Conservation (phyloP, 495 filamentous ascomycete species). For the Tuber borchii region DNA sequence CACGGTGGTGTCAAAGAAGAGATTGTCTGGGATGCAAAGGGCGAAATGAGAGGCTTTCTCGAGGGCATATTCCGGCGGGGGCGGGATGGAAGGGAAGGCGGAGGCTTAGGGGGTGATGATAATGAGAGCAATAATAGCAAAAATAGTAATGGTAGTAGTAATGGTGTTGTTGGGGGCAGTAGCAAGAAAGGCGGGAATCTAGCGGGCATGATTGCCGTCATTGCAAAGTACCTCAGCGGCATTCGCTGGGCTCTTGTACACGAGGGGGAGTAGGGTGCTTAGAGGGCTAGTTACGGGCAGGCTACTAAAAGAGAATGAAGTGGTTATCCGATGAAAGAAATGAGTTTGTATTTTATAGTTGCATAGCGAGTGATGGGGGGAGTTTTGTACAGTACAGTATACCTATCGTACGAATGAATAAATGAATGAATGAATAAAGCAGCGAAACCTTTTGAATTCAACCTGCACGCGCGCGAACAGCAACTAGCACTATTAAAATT, state of each 20-base stretch:
- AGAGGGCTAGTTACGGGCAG: slow-evolving; percentile 42
- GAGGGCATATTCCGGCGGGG: slow-evolving; percentile 40
- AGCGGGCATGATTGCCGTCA: slow-evolving; percentile 44
- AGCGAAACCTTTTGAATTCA: too few species aligned
- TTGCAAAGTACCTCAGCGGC: slow-evolving; percentile 51
- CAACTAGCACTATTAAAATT: too few species aligned
- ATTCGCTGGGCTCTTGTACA: slow-evolving; percentile 55
- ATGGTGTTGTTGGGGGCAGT: slow-evolving; percentile 38
- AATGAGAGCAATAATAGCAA: background rate
- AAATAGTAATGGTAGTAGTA: slow-evolving; percentile 33
- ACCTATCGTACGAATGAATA: too few species aligned
- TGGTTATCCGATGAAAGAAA: background rate
- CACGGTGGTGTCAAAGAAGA: slow-evolving; percentile 36
- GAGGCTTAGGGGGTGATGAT: background rate
- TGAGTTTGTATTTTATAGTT: background rate
- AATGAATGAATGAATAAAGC: too few species aligned
- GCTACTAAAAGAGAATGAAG: slow-evolving; percentile 16
- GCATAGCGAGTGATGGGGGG: background rate
- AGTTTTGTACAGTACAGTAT: too few species aligned
- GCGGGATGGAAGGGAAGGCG: slow-evolving; percentile 22
- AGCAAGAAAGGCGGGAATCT: background rate
- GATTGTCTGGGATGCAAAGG: slow-evolving; percentile 42
- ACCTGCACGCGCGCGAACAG: too few species aligned
- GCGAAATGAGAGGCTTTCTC: slow-evolving; percentile 45
- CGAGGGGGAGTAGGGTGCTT: slow-evolving; percentile 50